These are phyloP conservation scores for Tuber microsphaerosporum DNA, from an alignment of 495 filamentous ascomycete species.

Conservation along the genomic window DNA sequence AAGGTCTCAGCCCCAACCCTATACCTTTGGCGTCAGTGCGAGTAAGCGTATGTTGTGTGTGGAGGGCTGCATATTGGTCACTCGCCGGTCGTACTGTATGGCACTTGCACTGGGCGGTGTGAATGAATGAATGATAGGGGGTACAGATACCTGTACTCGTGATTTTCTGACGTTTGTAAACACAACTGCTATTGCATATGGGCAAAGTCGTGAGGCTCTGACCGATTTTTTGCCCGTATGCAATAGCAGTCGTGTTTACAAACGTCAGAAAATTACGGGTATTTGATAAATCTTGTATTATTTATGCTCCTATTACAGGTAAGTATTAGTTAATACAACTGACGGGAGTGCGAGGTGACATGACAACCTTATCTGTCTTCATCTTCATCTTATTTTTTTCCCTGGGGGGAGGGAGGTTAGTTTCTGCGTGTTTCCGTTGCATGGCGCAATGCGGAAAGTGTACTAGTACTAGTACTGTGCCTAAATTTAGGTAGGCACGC, in stretches of 20 bases:
- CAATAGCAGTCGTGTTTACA: too few species aligned
- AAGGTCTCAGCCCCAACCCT: not conserved
- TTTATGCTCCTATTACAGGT: not conserved
- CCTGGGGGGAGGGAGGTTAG: not conserved
- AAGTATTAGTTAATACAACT: not conserved
- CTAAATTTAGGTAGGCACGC: too few species aligned
- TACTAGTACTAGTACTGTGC: too few species aligned
- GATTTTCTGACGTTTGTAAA: too few species aligned
- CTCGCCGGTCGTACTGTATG: not conserved
- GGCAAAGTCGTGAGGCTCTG: too few species aligned
- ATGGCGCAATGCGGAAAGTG: not conserved
- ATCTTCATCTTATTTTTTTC: not conserved
- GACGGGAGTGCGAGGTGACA: conserved; percentile 3
- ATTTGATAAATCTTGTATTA: not conserved
- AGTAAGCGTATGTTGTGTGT: not conserved
- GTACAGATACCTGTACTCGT: not conserved
- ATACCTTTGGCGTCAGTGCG: not conserved
- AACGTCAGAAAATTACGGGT: too few species aligned
- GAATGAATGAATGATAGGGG: not conserved
- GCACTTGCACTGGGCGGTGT: not conserved
- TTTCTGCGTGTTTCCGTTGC: not conserved
- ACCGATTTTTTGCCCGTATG: too few species aligned
- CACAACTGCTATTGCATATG: too few species aligned
- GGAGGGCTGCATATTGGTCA: not conserved
- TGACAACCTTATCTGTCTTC: conserved; percentile 1